Evolutionary conservation across 2,329 filamentous ascomycete species (phyloP).

Genomic region (Colletotrichum costaricense): DNA sequence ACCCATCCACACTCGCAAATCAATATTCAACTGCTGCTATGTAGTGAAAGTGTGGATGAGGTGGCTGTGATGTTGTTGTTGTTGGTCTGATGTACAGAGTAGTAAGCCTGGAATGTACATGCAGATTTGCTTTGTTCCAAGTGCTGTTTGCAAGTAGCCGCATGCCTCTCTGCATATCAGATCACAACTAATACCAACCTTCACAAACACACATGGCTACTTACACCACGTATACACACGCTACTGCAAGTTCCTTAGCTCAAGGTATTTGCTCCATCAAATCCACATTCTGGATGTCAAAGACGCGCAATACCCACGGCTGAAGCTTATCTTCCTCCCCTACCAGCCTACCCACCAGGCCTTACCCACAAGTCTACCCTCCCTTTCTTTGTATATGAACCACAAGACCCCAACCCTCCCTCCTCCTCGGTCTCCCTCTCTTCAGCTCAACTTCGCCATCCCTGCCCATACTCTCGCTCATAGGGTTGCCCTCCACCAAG

Average conservation of each 20-base stretch:
- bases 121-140: constrained; percentile 22
- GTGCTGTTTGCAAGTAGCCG: constrained; percentile 23
- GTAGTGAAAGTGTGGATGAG: background rate
- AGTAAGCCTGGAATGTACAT: constrained; percentile 10
- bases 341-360: constrained; percentile 5
- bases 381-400: constrained; percentile 32
- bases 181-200: background rate
- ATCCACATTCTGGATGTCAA: constrained; percentile 26
- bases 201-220: constrained; percentile 20
- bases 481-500: background rate
- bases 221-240: background rate
- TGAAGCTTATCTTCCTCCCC: constrained; percentile 30
- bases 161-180: constrained; percentile 10
- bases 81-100: background rate
- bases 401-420: constrained; percentile 8
- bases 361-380: constrained; percentile 12
- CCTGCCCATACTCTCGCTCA: constrained; percentile 19
- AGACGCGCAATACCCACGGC: constrained; percentile 28
- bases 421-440: background rate
- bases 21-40: background rate
- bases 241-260: constrained; percentile 24
- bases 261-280: constrained; percentile 16
- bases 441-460: background rate
- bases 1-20: background rate
- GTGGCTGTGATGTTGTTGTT: constrained; percentile 12